A percentile compares a stretch with the other conserved stretches of the same genome.
Evolutionary conservation across 2,329 filamentous ascomycete species (phyloP).

Genomic region (Cercospora canescens): DNA sequence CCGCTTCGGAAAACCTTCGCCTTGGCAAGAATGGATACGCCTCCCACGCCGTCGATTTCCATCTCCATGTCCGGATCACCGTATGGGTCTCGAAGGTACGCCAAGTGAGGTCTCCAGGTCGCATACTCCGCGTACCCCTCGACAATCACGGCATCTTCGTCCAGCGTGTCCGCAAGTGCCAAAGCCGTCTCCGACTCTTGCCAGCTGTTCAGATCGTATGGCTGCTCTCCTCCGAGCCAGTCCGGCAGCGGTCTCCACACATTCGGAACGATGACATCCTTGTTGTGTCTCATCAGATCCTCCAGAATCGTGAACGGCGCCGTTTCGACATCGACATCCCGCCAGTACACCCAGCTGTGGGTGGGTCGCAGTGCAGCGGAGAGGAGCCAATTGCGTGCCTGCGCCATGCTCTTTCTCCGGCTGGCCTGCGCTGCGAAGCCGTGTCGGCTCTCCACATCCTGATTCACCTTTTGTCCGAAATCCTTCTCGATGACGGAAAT

Average conservation of each 20-base stretch:
- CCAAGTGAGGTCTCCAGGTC: constrained; percentile 95
- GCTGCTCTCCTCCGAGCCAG: constrained; percentile 97
- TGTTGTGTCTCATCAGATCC: constrained; percentile 98
- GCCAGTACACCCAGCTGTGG: constrained; percentile 99
- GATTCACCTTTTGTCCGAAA: constrained; percentile 95
- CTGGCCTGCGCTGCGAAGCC: constrained; percentile 95
- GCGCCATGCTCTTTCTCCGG: constrained; percentile 94
- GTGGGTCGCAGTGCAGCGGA: constrained; percentile 91
- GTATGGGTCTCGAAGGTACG: constrained; percentile 93
- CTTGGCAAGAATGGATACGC: constrained; percentile 96
- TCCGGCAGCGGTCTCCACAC: constrained; percentile 98
- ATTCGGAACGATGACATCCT: constrained; percentile 97
- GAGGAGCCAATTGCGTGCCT: constrained; percentile 94
- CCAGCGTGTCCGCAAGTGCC: constrained; percentile 87
- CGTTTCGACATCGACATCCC: constrained; percentile 97
- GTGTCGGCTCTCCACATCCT: constrained; percentile 96
- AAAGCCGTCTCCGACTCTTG: constrained; percentile 97
- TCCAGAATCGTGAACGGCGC: constrained; percentile 95
- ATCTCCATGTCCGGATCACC: constrained; percentile 99
- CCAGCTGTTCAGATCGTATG: constrained; percentile 98
- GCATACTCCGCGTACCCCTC: constrained; percentile 99
- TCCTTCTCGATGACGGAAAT: constrained; percentile 98
- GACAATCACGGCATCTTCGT: constrained; percentile 97
- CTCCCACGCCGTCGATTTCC: constrained; percentile 97
- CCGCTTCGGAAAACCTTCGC: constrained; percentile 92